These are phyloP conservation scores for Agaricus blazei DNA, from an alignment of 768 basidiomycete species.

Conservation along the genomic window DNA sequence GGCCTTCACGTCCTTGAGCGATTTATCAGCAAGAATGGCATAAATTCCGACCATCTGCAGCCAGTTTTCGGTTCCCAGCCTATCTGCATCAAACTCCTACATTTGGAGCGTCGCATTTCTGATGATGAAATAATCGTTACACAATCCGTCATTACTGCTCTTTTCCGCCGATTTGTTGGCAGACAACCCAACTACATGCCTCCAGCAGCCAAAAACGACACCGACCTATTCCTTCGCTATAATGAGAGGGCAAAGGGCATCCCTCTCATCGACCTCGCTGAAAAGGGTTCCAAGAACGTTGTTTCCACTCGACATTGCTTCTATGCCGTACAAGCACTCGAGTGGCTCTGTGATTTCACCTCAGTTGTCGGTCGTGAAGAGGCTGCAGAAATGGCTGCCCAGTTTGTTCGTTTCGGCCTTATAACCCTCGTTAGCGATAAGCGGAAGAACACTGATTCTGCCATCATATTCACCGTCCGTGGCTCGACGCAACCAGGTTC, in stretches of 20 bases:
- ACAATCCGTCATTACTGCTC: slow-evolving; percentile 86
- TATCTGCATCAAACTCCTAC: slow-evolving; percentile 95
- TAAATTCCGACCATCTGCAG: slow-evolving; percentile 89
- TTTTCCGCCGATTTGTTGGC: slow-evolving; percentile 95
- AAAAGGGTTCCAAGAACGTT: slow-evolving; percentile 52
- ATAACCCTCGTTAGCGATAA: slow-evolving; percentile 87
- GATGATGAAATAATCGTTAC: slow-evolving; percentile 99
- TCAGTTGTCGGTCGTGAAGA: slow-evolving; percentile 95
- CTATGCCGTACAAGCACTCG: slow-evolving; percentile 79
- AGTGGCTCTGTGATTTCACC: slow-evolving; percentile 98
- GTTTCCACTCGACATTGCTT: slow-evolving; percentile 70
- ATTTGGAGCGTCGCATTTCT: slow-evolving; percentile 85
- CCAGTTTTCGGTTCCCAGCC: slow-evolving; percentile 88
- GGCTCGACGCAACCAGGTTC: slow-evolving; percentile 73
- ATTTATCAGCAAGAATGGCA: slow-evolving; percentile 99
- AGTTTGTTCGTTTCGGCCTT: slow-evolving; percentile 93
- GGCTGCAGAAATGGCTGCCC: slow-evolving; percentile 95
- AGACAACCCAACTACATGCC: slow-evolving; percentile 76
- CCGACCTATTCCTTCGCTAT: slow-evolving; percentile 68
- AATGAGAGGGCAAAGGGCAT: slow-evolving; percentile 77
- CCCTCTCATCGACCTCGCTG: slow-evolving; percentile 63
- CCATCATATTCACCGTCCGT: slow-evolving; percentile 89
- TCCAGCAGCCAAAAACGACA: slow-evolving; percentile 32
- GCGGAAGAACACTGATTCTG: slow-evolving; percentile 86
- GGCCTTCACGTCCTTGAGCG: slow-evolving; percentile 97